Conservation (phyloP, 108 stramenopile genomes). For the Cyclotella cryptica region DNA sequence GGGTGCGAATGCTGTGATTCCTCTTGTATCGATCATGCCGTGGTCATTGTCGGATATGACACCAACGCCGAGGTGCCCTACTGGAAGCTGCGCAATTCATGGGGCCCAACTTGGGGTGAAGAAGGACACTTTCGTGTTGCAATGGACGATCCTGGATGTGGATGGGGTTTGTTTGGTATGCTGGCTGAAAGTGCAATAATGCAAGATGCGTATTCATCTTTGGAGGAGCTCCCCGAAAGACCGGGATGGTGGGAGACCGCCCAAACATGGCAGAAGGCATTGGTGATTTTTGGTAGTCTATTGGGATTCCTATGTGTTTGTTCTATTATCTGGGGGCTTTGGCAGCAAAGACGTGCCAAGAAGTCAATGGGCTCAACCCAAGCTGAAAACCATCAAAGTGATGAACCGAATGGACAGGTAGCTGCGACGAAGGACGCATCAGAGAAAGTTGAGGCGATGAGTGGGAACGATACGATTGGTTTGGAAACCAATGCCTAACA, state of each 20-base stretch:
- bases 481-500: too few relatives aligned
- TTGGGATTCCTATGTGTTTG: constrained; percentile 16
- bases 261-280: constrained; percentile 9
- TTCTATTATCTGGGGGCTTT: background rate
- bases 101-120: constrained; percentile 60
- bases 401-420: too few relatives aligned
- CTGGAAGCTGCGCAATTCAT: constrained; percentile 64
- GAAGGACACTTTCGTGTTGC: constrained; percentile 64
- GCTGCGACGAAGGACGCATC: too few relatives aligned
- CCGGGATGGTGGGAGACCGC: constrained; percentile 40
- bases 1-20: constrained; percentile 61
- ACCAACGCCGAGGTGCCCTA: constrained; percentile 54
- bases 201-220: constrained; percentile 13
- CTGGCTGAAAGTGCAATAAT: constrained; percentile 51
- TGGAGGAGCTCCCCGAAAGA: constrained; percentile 31
- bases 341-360: background rate
- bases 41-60: constrained; percentile 87
- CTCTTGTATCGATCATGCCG: constrained; percentile 80
- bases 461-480: too few relatives aligned
- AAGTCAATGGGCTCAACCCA: background rate
- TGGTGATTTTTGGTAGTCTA: constrained; percentile 17
- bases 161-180: constrained; percentile 68
- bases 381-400: too few relatives aligned
- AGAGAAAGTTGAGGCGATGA: too few relatives aligned
- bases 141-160: constrained; percentile 36